Conservation (phyloP, 140 eudicot species). For the Ambrosia hybrid region DNA sequence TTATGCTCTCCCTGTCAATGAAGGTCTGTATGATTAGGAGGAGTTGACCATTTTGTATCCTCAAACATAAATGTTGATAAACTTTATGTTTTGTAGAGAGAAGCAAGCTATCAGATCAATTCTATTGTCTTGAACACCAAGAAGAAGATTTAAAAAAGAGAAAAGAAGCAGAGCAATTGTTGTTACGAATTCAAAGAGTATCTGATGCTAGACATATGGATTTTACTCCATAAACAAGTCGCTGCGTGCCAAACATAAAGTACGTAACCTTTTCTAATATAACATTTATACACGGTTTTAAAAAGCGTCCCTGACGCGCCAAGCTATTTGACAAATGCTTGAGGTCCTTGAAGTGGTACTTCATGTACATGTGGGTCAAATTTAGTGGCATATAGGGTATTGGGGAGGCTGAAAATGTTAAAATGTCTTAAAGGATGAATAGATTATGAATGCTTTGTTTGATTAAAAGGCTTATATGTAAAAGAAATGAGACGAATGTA, state of each 20-base stretch:
- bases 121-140: slow-evolving; percentile 84
- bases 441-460: too few relatives aligned
- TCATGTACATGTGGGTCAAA: too few relatives aligned
- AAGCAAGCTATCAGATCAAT: slow-evolving; percentile 71
- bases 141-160: slow-evolving; percentile 76
- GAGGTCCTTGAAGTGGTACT: too few relatives aligned
- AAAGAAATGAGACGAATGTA: too few relatives aligned
- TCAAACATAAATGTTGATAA: not conserved
- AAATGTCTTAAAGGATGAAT: too few relatives aligned
- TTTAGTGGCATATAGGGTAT: too few relatives aligned
- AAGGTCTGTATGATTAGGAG: slow-evolving; percentile 53
- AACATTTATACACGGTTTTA: too few relatives aligned
- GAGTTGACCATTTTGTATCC: slow-evolving; percentile 6
- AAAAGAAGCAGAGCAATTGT: slow-evolving; percentile 75
- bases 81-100: slow-evolving; percentile 40
- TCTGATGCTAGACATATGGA: slow-evolving; percentile 77
- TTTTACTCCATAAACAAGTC: slow-evolving; percentile 66
- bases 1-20: slow-evolving; percentile 70
- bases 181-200: slow-evolving; percentile 68
- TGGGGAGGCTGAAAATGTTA: too few relatives aligned
- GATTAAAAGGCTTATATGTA: too few relatives aligned
- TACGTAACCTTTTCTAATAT: slow-evolving; percentile 10
- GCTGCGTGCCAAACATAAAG: slow-evolving; percentile 68
- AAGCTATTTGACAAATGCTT: too few relatives aligned
- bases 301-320: too few relatives aligned